Evolutionary conservation across 768 basidiomycete genomes (phyloP).

Genomic region (Punctularia strigosozonata): DNA sequence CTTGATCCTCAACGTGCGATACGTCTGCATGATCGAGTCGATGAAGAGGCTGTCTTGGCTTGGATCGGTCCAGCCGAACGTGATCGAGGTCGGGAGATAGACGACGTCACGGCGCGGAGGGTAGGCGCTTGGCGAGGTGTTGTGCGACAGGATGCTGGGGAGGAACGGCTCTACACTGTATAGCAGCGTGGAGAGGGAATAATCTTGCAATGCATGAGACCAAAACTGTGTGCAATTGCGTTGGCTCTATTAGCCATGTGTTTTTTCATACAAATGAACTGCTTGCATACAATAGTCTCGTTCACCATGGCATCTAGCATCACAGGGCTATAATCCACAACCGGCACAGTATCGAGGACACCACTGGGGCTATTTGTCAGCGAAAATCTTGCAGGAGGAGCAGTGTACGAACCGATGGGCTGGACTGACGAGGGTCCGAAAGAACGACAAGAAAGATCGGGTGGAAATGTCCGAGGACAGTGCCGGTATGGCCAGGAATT

Average conservation of each 20-base stretch:
- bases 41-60: slow-evolving; percentile 28
- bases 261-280: too few relatives aligned
- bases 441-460: slow-evolving; percentile 28
- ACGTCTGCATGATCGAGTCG: slow-evolving; percentile 25
- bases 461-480: slow-evolving; percentile 26
- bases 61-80: slow-evolving; percentile 30
- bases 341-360: slow-evolving; percentile 30
- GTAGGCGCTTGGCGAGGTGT: slow-evolving; percentile 28
- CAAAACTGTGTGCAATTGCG: too few relatives aligned
- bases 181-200: slow-evolving; percentile 29
- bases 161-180: slow-evolving; percentile 45
- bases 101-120: slow-evolving; percentile 27
- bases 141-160: slow-evolving; percentile 26
- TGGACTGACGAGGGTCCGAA: slow-evolving; percentile 26
- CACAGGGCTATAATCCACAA: slow-evolving; percentile 22
- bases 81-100: slow-evolving; percentile 34
- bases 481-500: slow-evolving; percentile 32
- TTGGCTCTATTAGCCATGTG: too few relatives aligned
- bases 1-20: too few relatives aligned
- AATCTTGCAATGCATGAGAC: slow-evolving; percentile 22
- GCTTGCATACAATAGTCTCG: slow-evolving; percentile 28
- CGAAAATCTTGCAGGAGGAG: too few relatives aligned
- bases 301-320: slow-evolving; percentile 31
- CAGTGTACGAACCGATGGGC: slow-evolving; percentile 28
- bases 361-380: too few relatives aligned